phyloP scores from a whole-genome alignment of 2,329 filamentous ascomycete species.

The Fusarium globosum region DNA sequence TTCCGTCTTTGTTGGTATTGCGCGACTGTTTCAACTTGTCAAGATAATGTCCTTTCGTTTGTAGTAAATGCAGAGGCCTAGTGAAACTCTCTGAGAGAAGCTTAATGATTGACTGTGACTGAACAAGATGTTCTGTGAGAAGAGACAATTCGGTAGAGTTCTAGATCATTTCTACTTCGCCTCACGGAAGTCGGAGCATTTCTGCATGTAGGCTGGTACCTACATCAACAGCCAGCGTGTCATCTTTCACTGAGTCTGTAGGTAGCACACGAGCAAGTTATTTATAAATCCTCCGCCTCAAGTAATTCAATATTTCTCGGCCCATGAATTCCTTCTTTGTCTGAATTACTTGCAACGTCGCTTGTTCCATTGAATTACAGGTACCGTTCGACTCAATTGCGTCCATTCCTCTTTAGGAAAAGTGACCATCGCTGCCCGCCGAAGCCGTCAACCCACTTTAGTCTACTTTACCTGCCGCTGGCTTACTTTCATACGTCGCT shows the following conservation, averaged over 20 bases:
- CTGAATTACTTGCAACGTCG: neutral
- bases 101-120: neutral
- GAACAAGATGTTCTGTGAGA: neutral
- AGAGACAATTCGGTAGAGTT: constrained; percentile 13
- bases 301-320: neutral
- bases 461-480: constrained; percentile 32
- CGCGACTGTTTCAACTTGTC: neutral
- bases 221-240: constrained; percentile 42
- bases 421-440: constrained; percentile 36
- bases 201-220: neutral
- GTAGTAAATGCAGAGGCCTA: neutral
- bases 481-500: constrained; percentile 39
- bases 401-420: constrained; percentile 16
- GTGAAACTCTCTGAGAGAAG: neutral
- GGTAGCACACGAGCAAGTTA: constrained; percentile 6
- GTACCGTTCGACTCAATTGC: constrained; percentile 24
- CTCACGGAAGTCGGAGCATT: constrained; percentile 28
- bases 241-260: constrained; percentile 32
- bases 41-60: neutral
- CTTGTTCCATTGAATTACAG: constrained; percentile 19
- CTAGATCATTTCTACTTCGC: constrained; percentile 31
- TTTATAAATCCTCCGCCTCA: neutral
- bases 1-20: neutral
- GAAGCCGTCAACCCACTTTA: constrained; percentile 40
- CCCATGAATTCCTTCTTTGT: neutral